These are phyloP conservation scores for Westerdykella aurantiaca DNA, from an alignment of 2,329 filamentous ascomycete genomes.

Conservation along the genomic window DNA sequence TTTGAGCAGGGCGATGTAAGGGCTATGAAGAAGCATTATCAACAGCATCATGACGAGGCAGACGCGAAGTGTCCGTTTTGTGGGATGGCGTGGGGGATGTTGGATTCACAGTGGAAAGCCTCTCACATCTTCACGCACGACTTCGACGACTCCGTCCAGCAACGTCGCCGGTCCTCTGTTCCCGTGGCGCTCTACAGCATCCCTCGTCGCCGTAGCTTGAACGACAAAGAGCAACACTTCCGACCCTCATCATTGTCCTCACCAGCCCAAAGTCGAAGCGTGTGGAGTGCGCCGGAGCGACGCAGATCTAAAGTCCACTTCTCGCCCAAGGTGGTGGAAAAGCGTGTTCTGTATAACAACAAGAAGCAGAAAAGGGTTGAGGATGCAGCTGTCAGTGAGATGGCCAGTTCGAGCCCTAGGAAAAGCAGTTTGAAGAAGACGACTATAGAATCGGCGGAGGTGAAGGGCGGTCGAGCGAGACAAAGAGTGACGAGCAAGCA, in stretches of 20 bases:
- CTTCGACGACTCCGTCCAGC: background rate
- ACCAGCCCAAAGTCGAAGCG: background rate
- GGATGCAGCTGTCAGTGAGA: constrained; percentile 2
- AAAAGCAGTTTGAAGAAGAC: constrained; percentile 6
- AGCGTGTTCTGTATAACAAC: constrained; percentile 6
- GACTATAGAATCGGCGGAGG: background rate
- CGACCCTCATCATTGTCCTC: background rate
- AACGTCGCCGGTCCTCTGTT: constrained; percentile 1
- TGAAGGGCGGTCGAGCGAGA: background rate
- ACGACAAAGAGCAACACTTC: background rate
- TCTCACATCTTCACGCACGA: constrained; percentile 11
- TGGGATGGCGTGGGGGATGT: constrained; percentile 6
- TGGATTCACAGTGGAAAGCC: constrained; percentile 8
- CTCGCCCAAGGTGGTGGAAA: constrained; percentile 8
- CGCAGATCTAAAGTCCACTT: constrained; percentile 12
- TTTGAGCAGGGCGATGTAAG: constrained; percentile 3
- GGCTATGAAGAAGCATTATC: constrained; percentile 5
- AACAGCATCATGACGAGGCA: constrained; percentile 5
- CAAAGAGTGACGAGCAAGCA: background rate
- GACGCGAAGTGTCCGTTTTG: constrained; percentile 11
- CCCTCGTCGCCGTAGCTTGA: background rate
- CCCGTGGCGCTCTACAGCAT: background rate
- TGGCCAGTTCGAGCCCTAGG: constrained; percentile 2
- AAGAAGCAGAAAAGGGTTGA: background rate
- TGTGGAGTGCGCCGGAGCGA: background rate